Conservation (phyloP, 73 alveolate genomes). For the Blepharisma japonicum region DNA sequence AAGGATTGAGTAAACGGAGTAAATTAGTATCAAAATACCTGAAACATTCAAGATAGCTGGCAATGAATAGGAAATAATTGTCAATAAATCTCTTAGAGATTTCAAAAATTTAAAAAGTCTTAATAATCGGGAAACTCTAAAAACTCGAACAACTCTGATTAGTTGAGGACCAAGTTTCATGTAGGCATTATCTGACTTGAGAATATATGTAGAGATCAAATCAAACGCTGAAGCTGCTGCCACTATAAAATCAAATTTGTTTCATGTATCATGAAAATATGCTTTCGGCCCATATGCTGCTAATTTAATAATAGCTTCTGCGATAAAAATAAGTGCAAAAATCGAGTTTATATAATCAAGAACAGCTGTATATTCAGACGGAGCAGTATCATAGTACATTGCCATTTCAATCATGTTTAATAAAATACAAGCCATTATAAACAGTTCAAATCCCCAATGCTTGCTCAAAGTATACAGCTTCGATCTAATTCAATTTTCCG, state of each 20-base stretch:
- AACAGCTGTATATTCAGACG: conserved; percentile 30
- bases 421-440: conserved; percentile 81
- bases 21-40: conserved; percentile 75
- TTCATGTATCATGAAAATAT: conserved; percentile 81
- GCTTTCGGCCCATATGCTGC: conserved; percentile 63
- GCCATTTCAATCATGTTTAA: conserved; percentile 92
- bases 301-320: conserved; percentile 73
- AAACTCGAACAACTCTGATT: conserved; percentile 89
- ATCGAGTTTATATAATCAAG: conserved; percentile 51
- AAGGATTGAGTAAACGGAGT: conserved; percentile 84
- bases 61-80: conserved; percentile 79
- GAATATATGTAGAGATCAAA: conserved; percentile 57
- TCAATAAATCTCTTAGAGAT: conserved; percentile 64
- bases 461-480: conserved; percentile 28
- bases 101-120: conserved; percentile 80
- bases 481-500: not conserved
- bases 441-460: conserved; percentile 64
- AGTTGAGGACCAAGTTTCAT: conserved; percentile 69
- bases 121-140: conserved; percentile 83
- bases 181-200: conserved; percentile 51
- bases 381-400: conserved; percentile 65
- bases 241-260: conserved; percentile 83
- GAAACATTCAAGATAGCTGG: conserved; percentile 91
- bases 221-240: conserved; percentile 78
- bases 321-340: conserved; percentile 62